phyloP scores from a whole-genome alignment of 345 rosid genomes.

The Garcia nutans region DNA sequence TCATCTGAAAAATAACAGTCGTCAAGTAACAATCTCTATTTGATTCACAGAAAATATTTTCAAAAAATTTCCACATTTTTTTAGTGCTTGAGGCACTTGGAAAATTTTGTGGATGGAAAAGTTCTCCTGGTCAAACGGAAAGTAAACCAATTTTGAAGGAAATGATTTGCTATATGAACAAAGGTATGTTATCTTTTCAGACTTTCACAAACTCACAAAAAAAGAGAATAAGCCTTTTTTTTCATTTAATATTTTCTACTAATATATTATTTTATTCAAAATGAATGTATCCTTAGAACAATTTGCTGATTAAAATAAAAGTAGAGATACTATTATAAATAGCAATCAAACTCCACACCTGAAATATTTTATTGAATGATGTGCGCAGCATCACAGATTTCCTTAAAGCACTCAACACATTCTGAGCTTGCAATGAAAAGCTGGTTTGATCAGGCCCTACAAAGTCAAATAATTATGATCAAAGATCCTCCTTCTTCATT shows the following conservation, averaged over 20 bases:
- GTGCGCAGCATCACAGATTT: constrained; percentile 66
- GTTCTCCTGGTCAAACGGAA: no score
- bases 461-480: neutral
- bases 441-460: constrained; percentile 30
- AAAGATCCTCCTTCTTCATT: neutral
- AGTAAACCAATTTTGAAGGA: no score
- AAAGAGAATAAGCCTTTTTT: no score
- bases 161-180: neutral
- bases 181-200: neutral
- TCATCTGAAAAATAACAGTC: neutral
- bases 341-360: constrained; percentile 37
- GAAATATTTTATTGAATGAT: constrained; percentile 52
- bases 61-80: no score
- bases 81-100: no score
- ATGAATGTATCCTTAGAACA: neutral
- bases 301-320: neutral
- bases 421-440: constrained; percentile 42
- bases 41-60: neutral
- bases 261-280: no score
- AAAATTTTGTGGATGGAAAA: no score
- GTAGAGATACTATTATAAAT: neutral
- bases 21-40: neutral
- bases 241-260: no score
- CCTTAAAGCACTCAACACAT: constrained; percentile 59
- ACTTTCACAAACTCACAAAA: neutral